A percentile compares a stretch with the other conserved stretches of the same genome.
Conservation (phyloP, 495 filamentous ascomycete genomes). For the Annulohypoxylon moriforme region DNA sequence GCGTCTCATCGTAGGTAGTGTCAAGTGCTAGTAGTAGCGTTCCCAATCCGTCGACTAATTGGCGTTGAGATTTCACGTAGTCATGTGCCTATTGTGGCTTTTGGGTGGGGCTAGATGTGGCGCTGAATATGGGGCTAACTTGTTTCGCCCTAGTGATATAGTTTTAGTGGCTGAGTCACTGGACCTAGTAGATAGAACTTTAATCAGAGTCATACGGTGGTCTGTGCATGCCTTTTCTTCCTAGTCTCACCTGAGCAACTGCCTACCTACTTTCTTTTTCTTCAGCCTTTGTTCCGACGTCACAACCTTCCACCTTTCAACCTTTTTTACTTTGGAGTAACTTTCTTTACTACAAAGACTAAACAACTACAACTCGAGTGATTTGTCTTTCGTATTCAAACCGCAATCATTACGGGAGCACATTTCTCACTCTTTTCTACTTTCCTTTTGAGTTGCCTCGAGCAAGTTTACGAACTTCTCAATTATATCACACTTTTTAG, state of each 20-base stretch:
- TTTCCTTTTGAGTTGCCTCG: conserved; percentile 13
- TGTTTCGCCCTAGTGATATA: too few species aligned
- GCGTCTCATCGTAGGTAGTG: not conserved
- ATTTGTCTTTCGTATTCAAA: not conserved
- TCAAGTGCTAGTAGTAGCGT: not conserved
- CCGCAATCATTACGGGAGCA: not conserved
- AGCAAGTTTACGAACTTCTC: conserved; percentile 12
- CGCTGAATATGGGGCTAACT: too few species aligned
- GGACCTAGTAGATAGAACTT: too few species aligned
- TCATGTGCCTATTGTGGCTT: conserved; percentile 29
- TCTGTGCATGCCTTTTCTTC: not conserved
- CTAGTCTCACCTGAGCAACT: conserved; percentile 9
- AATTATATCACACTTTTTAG: conserved; percentile 20
- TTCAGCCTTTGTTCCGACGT: conserved; percentile 40
- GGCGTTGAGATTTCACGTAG: conserved; percentile 15
- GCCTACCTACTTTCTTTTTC: conserved; percentile 4
- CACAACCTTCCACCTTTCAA: conserved; percentile 22
- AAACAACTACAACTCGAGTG: not conserved
- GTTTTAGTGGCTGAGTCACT: conserved; percentile 2
- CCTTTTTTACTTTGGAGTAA: conserved; percentile 7
- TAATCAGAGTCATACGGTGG: not conserved
- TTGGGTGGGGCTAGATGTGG: not conserved
- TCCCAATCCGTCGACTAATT: not conserved
- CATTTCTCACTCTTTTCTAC: not conserved
- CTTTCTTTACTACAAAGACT: conserved; percentile 8